Conservation (phyloP, 345 rosid species). For the Populus davidiana region DNA sequence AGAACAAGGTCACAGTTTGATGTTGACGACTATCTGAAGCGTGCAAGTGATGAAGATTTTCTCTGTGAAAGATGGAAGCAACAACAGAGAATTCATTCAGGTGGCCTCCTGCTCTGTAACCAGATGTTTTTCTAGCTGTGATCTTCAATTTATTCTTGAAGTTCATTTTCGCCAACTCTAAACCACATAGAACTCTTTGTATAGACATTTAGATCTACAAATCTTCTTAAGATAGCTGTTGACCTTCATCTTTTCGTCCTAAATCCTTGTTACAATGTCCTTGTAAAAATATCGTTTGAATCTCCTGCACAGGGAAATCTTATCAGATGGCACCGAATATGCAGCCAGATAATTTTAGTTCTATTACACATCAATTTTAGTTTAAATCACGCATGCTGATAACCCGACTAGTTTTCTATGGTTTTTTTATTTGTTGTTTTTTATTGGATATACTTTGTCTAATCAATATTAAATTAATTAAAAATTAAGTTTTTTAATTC, state of each 20-base stretch:
- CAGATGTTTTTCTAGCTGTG: conserved; percentile 34
- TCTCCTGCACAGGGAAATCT: too few species aligned
- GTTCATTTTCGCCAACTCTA: neutral
- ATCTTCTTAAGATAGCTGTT: neutral
- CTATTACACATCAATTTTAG: too few species aligned
- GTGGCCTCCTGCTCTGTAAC: conserved; percentile 59
- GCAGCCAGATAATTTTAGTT: too few species aligned
- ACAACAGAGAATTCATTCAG: conserved; percentile 61
- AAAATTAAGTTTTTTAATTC: too few species aligned
- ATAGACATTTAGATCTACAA: neutral
- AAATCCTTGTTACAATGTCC: neutral
- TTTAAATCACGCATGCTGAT: too few species aligned
- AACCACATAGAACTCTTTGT: neutral
- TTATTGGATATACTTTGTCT: too few species aligned
- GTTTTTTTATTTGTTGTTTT: too few species aligned
- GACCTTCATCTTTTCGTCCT: neutral
- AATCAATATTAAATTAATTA: too few species aligned
- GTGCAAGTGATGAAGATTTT: conserved; percentile 46
- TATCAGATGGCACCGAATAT: too few species aligned
- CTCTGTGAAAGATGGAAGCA: conserved; percentile 66
- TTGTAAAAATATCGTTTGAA: too few species aligned
- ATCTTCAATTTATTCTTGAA: neutral
- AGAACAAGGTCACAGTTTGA: conserved; percentile 38
- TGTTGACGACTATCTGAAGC: conserved; percentile 57
- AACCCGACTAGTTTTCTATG: too few species aligned